A percentile compares a stretch with the other conserved stretches of the same genome.
phyloP scores from a whole-genome alignment of 129 eudicot species.

The Artemisia argyi region DNA sequence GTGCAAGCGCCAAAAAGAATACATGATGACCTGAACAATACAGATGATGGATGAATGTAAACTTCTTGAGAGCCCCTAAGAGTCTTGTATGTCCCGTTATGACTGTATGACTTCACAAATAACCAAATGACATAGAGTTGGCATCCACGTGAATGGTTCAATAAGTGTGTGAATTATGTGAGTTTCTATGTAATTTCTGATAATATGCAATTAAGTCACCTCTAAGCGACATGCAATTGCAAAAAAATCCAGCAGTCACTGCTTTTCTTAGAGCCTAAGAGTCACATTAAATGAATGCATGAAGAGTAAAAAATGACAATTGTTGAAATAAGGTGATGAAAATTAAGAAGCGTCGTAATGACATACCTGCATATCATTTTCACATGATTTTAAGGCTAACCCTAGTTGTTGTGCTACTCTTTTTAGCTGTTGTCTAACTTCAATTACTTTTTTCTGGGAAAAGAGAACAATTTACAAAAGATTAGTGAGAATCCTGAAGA shows the following conservation, averaged over 20 bases:
- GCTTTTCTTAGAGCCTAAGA: conserved; percentile 82
- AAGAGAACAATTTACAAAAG: neutral
- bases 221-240: conserved; percentile 89
- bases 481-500: neutral
- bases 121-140: conserved; percentile 16
- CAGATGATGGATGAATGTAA: conserved; percentile 94
- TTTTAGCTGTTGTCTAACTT: conserved; percentile 78
- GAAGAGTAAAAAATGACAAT: too few relatives aligned
- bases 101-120: conserved; percentile 69
- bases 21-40: conserved; percentile 74
- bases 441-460: conserved; percentile 79
- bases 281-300: neutral
- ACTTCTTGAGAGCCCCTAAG: conserved; percentile 85
- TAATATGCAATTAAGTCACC: conserved; percentile 36
- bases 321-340: too few relatives aligned
- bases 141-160: neutral
- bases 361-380: conserved; percentile 75
- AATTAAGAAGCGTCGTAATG: neutral
- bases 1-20: too few relatives aligned
- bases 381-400: conserved; percentile 72
- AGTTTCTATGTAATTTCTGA: neutral
- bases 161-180: neutral
- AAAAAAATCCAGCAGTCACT: conserved; percentile 91
- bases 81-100: conserved; percentile 83
- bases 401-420: conserved; percentile 77